Conservation (phyloP, 495 filamentous ascomycete genomes). For the Aspergillus kassunensis region DNA sequence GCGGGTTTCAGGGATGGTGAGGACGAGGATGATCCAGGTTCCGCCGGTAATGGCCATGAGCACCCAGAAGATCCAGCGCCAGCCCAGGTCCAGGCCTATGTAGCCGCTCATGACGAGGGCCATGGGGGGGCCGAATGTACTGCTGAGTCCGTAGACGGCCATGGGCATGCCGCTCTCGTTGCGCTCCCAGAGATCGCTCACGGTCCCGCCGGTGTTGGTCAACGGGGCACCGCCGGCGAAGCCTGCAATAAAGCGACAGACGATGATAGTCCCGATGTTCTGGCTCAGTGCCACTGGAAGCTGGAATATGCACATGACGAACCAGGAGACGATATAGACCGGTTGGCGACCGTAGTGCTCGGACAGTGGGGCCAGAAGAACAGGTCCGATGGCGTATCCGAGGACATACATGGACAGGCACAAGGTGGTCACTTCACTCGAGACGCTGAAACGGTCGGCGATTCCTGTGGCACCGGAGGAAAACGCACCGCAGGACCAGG, state of each 20-base stretch:
- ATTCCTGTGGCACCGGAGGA: constrained; percentile 38
- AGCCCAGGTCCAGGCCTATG: constrained; percentile 33
- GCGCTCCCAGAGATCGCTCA: constrained; percentile 38
- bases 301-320: constrained; percentile 57
- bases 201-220: constrained; percentile 43
- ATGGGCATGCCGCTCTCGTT: constrained; percentile 55
- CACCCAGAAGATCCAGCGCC: constrained; percentile 45
- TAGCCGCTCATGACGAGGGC: constrained; percentile 43
- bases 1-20: constrained; percentile 42
- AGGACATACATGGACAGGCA: constrained; percentile 53
- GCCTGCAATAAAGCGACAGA: constrained; percentile 55
- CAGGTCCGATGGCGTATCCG: constrained; percentile 49
- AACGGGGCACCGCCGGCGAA: constrained; percentile 50
- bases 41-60: constrained; percentile 44
- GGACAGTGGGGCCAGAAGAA: constrained; percentile 58
- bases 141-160: constrained; percentile 50
- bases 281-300: constrained; percentile 53
- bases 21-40: constrained; percentile 35
- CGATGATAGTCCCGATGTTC: constrained; percentile 51
- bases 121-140: constrained; percentile 37
- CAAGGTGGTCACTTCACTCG: constrained; percentile 40
- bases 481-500: constrained; percentile 42
- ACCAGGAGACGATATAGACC: constrained; percentile 55
- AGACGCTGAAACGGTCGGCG: constrained; percentile 36
- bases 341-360: constrained; percentile 61